Percentiles rank a stretch among this genome's conserved stretches.
Conservation (phyloP, 768 basidiomycete species). For the Kondoa subrosea region DNA sequence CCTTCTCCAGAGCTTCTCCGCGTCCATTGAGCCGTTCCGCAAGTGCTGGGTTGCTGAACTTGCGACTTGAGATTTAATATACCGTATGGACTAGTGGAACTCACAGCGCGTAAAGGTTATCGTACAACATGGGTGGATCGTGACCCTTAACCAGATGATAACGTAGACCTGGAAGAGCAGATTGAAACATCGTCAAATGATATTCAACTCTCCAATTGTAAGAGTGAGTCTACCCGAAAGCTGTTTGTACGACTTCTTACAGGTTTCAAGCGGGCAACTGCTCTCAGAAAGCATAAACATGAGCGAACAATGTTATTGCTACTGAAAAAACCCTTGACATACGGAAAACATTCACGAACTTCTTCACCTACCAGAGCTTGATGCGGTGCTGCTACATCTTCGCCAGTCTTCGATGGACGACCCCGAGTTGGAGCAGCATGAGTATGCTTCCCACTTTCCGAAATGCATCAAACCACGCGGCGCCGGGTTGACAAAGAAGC, state of each 20-base stretch:
- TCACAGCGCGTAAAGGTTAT: background rate
- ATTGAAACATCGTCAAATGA: background rate
- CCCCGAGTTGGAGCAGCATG: background rate
- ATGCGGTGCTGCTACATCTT: background rate
- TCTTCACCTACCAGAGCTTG: background rate
- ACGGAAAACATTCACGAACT: background rate
- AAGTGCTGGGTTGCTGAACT: background rate
- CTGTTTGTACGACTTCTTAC: background rate
- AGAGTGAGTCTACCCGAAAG: background rate
- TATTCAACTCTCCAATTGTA: background rate
- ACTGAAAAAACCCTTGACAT: background rate
- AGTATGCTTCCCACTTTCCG: slow-evolving; percentile 1
- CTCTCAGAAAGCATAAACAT: background rate
- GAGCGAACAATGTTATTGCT: background rate
- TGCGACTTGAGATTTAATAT: background rate
- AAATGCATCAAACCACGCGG: background rate
- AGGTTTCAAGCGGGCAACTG: background rate
- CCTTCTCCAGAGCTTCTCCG: background rate
- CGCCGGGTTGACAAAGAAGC: background rate
- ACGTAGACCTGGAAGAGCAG: slow-evolving; percentile 2
- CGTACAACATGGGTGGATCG: background rate
- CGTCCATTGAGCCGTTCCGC: background rate
- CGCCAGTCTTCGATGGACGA: background rate
- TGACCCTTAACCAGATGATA: background rate
- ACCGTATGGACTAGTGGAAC: background rate